Percentiles rank a stretch among this genome's conserved stretches.
phyloP scores from a whole-genome alignment of 805 yeast genomes.

The Hanseniaspora mollemarum region DNA sequence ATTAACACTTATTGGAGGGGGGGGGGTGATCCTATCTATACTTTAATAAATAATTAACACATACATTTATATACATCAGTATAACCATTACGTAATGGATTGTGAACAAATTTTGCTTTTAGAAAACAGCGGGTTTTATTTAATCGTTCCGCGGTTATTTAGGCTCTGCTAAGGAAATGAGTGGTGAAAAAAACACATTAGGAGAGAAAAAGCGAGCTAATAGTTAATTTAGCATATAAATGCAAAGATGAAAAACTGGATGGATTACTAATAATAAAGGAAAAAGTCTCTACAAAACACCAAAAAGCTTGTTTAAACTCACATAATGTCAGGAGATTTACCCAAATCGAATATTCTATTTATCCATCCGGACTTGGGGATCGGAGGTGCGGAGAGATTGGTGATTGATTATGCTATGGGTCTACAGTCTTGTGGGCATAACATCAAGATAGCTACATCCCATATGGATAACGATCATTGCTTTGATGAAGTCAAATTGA shows the following conservation, averaged over 20 bases:
- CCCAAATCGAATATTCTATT: constrained; percentile 56
- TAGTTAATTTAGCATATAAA: background rate
- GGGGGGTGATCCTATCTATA: no score
- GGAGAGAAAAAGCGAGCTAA: background rate
- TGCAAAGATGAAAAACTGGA: background rate
- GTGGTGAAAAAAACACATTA: background rate
- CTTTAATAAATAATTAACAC: background rate
- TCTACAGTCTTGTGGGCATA: constrained; percentile 53
- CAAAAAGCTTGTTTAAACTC: background rate
- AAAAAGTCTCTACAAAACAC: background rate
- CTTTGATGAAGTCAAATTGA: constrained; percentile 73
- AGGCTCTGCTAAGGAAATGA: background rate
- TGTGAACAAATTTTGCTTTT: background rate
- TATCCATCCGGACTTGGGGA: constrained; percentile 91
- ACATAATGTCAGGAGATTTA: constrained; percentile 5
- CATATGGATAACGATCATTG: constrained; percentile 82
- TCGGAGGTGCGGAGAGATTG: constrained; percentile 96
- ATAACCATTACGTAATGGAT: background rate
- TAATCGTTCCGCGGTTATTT: no score
- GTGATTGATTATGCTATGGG: constrained; percentile 93
- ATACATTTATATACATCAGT: no score
- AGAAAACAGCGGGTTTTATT: background rate
- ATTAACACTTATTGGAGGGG: no score
- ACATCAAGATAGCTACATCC: constrained; percentile 66
- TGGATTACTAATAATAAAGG: no score